Evolutionary conservation across 129 eudicot species (phyloP).

Genomic region (Chrysanthemum seticuspe): DNA sequence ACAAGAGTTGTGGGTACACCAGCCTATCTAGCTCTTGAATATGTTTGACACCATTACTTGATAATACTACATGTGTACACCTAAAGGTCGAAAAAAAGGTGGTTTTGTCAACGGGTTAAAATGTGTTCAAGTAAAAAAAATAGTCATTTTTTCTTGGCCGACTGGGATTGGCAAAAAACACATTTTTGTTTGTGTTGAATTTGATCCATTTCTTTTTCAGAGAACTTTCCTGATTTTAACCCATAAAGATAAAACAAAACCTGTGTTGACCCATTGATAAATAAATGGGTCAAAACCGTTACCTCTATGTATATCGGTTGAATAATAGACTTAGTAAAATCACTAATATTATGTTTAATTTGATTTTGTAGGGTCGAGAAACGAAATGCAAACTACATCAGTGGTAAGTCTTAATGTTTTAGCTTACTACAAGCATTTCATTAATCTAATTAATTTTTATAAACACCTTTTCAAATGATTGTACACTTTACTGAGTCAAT

Average conservation of each 20-base stretch:
- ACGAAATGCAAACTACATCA: conserved; percentile 39
- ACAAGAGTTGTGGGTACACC: conserved; percentile 47
- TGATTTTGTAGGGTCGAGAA: conserved; percentile 31
- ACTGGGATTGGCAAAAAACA: too few relatives aligned
- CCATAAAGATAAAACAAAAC: background rate
- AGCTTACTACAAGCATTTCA: background rate
- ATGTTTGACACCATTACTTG: conserved; percentile 4
- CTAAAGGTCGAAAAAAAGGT: background rate
- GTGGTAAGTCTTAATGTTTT: conserved; percentile 24
- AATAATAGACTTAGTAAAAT: background rate
- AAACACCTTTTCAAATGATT: background rate
- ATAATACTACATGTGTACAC: background rate
- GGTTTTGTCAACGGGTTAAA: background rate
- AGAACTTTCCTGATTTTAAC: too few relatives aligned
- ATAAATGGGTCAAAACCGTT: background rate
- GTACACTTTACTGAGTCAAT: background rate
- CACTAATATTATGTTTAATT: conserved; percentile 1
- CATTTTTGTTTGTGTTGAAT: too few relatives aligned
- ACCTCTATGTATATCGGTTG: background rate
- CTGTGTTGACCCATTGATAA: background rate
- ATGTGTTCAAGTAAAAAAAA: too few relatives aligned
- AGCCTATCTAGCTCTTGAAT: conserved; percentile 45
- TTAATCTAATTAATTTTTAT: background rate
- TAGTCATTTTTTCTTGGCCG: too few relatives aligned
- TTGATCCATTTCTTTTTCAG: too few relatives aligned